Evolutionary conservation across 441 rosid species (phyloP), one percentile per base, ranked within the genome.

Genomic region (Gossypium gossypioides): DNA sequence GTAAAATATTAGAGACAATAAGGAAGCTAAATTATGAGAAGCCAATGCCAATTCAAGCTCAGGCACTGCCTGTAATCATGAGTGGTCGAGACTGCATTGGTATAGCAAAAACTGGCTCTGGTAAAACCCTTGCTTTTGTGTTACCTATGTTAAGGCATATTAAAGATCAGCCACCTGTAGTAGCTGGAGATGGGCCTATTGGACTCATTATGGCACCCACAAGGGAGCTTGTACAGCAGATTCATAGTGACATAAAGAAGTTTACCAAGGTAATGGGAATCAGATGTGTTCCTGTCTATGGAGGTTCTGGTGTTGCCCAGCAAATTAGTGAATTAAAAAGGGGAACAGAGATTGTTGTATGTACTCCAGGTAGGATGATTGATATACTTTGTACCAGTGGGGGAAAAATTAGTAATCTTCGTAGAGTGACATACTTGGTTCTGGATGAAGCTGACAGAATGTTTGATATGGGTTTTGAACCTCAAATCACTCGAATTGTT

Each of bases 401-500:
- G 52, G 97, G 98, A 2, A 92, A 94, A 84, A 92, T 92, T 75
- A 86, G 91, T 1, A 94, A 94, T 79, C 86, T 94, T 69, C 87
- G 91, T 6, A 85, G 97, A 73, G 99, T 89, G 70, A 92, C 97
- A 10, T 90, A 85, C 78, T 81, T 94, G 73, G 99, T 90, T 55
- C 86, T 94, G 97, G 97, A 94, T 79, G 99, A 94, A 85, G 97
- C 97, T 13, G 99, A 92, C 84, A 83, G 97, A 71, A 94, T 94
- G 99, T 92, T 92, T 78, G 99, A 94, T 87, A 90, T 90, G 97
- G 97, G 99, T n/a, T 92, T 92, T 80, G 97, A 92, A 80, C 97
- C 97, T 68, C 99, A 92, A 67, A 94, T 92, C 57, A 89, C 94
- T 68, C 82, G 97, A 72, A 89, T 92, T 76, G 92, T 94, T 69